These are phyloP conservation scores for Zygotorulaspora danielsina DNA, from an alignment of 805 yeast genomes.

Conservation along the genomic window DNA sequence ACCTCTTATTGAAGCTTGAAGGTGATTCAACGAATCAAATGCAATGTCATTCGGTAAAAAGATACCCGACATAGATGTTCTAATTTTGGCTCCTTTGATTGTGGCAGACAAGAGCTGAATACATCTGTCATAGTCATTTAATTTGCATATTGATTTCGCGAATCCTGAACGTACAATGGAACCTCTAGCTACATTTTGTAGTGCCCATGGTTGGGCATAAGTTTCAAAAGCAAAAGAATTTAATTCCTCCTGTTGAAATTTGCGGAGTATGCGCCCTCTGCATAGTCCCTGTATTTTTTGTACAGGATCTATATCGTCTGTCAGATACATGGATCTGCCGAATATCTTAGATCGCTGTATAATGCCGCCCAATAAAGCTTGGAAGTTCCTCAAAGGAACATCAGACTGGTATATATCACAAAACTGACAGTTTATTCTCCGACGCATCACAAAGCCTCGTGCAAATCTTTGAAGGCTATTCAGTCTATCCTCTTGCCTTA, in stretches of 20 bases:
- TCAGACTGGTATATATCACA: slow-evolving; percentile 5
- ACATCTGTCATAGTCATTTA: slow-evolving; percentile 23
- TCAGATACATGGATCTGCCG: not conserved
- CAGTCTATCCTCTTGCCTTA: slow-evolving; percentile 29
- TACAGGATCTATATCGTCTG: slow-evolving; percentile 7
- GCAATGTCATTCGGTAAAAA: slow-evolving; percentile 1
- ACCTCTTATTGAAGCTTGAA: slow-evolving; percentile 65
- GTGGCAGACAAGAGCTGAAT: slow-evolving; percentile 14
- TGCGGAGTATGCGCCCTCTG: slow-evolving; percentile 46
- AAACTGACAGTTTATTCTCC: slow-evolving; percentile 5
- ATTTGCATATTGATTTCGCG: slow-evolving; percentile 12
- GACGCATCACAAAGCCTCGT: slow-evolving; percentile 38
- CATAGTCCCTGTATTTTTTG: slow-evolving; percentile 47
- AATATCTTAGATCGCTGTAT: not conserved
- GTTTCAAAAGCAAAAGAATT: not conserved
- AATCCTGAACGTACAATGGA: not conserved
- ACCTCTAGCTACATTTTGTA: slow-evolving; percentile 8
- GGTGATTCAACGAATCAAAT: slow-evolving; percentile 7
- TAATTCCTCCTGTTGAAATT: slow-evolving; percentile 1
- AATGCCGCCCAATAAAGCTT: slow-evolving; percentile 19
- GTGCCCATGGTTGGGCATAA: not conserved
- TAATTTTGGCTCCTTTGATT: slow-evolving; percentile 11
- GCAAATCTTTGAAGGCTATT: slow-evolving; percentile 38
- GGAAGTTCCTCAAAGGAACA: slow-evolving; percentile 21
- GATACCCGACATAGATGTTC: slow-evolving; percentile 3